These are phyloP conservation scores for Chaetomium sp. DNA, from an alignment of 2,329 filamentous ascomycete species.

Conservation along the genomic window DNA sequence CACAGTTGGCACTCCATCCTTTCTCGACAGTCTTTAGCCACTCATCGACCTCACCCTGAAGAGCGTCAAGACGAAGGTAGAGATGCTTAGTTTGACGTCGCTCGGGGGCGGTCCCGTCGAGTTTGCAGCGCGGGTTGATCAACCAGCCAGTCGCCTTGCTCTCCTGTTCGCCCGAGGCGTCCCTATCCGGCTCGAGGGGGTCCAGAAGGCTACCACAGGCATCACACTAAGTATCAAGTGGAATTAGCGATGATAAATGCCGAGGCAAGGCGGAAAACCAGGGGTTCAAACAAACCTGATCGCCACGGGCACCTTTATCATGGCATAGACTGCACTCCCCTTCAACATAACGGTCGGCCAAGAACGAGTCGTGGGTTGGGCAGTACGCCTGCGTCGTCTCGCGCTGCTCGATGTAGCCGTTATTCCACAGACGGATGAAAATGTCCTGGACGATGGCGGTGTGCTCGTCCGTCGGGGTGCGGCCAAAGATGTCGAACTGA, in stretches of 20 bases:
- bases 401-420: slow-evolving; percentile 81
- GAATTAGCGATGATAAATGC: background rate
- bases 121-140: slow-evolving; percentile 62
- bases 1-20: slow-evolving; percentile 71
- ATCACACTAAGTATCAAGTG: slow-evolving; percentile 23
- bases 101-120: slow-evolving; percentile 76
- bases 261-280: too few relatives aligned
- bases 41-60: slow-evolving; percentile 67
- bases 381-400: slow-evolving; percentile 89
- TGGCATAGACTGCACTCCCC: slow-evolving; percentile 69
- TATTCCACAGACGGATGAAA: slow-evolving; percentile 79
- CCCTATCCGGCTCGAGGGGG: slow-evolving; percentile 54
- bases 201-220: slow-evolving; percentile 67
- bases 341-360: slow-evolving; percentile 83
- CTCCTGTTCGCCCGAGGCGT: slow-evolving; percentile 18
- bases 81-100: slow-evolving; percentile 82
- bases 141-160: slow-evolving; percentile 22
- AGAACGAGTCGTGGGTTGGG: slow-evolving; percentile 65
- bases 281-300: slow-evolving; percentile 29
- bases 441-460: slow-evolving; percentile 91
- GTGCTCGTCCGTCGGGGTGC: slow-evolving; percentile 82
- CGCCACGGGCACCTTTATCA: slow-evolving; percentile 64
- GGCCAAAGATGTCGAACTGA: slow-evolving; percentile 88
- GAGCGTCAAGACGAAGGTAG: slow-evolving; percentile 77
- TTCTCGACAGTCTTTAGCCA: slow-evolving; percentile 71